A percentile compares a stretch with the other conserved stretches of the same genome.
Evolutionary conservation across 1,139 yeast species (phyloP).

Genomic region (Diutina sp.): DNA sequence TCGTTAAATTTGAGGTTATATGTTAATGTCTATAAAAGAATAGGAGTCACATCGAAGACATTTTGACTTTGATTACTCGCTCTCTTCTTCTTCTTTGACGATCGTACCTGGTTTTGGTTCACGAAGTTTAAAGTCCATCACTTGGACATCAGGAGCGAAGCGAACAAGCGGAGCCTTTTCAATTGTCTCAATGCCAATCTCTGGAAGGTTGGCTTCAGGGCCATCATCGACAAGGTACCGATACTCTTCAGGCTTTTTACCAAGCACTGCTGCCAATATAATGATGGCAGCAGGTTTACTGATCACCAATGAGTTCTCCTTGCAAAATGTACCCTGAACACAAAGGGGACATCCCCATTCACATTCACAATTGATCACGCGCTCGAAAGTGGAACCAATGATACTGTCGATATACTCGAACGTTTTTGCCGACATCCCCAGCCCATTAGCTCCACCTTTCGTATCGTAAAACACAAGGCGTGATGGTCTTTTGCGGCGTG

Average conservation of each 20-base stretch:
- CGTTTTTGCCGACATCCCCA: conserved; percentile 69
- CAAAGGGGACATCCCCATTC: conserved; percentile 86
- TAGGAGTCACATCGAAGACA: too few species aligned
- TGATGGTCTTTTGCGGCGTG: conserved; percentile 69
- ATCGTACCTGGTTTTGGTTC: neutral
- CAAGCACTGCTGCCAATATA: conserved; percentile 41
- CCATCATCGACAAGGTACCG: conserved; percentile 45
- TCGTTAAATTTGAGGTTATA: too few species aligned
- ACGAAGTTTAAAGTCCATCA: conserved; percentile 23
- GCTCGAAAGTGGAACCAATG: conserved; percentile 41
- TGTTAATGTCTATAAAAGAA: too few species aligned
- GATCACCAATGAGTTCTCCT: conserved; percentile 68
- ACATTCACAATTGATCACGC: conserved; percentile 61
- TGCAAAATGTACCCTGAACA: conserved; percentile 66
- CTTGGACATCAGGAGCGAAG: conserved; percentile 45
- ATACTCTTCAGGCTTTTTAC: conserved; percentile 27
- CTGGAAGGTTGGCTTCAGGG: conserved; percentile 75
- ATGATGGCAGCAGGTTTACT: conserved; percentile 83
- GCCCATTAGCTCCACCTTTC: conserved; percentile 65
- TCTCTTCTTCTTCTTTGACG: neutral
- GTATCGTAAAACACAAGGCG: conserved; percentile 75
- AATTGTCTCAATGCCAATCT: conserved; percentile 54
- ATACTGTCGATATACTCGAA: conserved; percentile 66
- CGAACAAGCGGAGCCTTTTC: conserved; percentile 40
- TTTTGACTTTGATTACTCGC: too few species aligned